Conservation (phyloP, 2,329 filamentous ascomycete species). For the Rhynchosporium agropyri region DNA sequence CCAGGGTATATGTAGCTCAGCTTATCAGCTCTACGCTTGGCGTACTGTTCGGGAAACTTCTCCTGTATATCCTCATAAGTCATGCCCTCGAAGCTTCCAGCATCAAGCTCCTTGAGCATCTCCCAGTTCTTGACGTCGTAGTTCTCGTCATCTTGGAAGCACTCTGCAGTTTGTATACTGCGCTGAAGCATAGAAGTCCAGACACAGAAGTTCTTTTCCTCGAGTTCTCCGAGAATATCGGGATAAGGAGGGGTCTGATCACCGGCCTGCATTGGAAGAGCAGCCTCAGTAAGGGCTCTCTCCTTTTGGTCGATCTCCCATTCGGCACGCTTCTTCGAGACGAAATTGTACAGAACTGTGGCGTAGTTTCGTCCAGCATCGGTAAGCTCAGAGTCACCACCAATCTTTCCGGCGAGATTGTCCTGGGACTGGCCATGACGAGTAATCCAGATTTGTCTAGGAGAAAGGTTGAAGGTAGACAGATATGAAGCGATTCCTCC, state of each 20-base stretch:
- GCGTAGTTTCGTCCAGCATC: constrained; percentile 80
- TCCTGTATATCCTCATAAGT: constrained; percentile 88
- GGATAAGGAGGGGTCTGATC: constrained; percentile 96
- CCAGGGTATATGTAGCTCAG: constrained; percentile 96
- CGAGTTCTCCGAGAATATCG: constrained; percentile 69
- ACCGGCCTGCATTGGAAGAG: constrained; percentile 86
- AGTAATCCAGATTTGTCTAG: constrained; percentile 97
- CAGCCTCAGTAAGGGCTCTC: constrained; percentile 68
- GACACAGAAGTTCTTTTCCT: constrained; percentile 91
- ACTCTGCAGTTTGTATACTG: constrained; percentile 82
- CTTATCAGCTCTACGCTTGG: constrained; percentile 79
- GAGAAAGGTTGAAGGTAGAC: constrained; percentile 94
- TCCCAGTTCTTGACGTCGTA: constrained; percentile 98
- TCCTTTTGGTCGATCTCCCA: constrained; percentile 82
- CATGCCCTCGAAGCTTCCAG: constrained; percentile 90
- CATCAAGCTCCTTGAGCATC: constrained; percentile 95
- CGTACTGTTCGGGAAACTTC: constrained; percentile 80
- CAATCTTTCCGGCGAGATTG: constrained; percentile 85
- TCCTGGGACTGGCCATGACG: constrained; percentile 90
- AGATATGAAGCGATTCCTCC: constrained; percentile 93
- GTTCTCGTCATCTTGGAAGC: constrained; percentile 88
- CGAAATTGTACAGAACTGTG: constrained; percentile 77
- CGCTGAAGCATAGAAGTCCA: constrained; percentile 98
- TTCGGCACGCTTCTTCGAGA: constrained; percentile 74
- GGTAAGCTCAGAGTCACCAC: constrained; percentile 85